Base-by-base conservation (phyloP, 2,329 filamentous ascomycete species). In the Penicillium griseofulvum region DNA sequence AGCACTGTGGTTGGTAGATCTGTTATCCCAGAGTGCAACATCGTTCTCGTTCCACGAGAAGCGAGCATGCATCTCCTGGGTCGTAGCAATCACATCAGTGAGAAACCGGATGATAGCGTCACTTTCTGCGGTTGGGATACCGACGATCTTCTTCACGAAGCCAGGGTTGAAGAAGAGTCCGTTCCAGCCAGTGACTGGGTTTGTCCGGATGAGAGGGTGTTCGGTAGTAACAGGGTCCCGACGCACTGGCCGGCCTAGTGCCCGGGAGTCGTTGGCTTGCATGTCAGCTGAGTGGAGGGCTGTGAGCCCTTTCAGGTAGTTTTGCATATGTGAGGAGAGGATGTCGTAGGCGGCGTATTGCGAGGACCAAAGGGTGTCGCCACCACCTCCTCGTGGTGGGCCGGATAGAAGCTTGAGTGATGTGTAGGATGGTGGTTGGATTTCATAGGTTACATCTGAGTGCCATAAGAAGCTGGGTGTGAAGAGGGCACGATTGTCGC, bases 1-100 rank as follows among this genome's bases (percentile, higher is more conserved):
- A 7, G 81, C 81, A 4, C 77, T 75, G 58, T 84, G 81, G 52
- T 82, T 83, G 43, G 77, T 79, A 36, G 80, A 73, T 17, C 85
- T 75, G 59, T 88, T 88, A 65, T 88, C 86, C 86, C 86, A 89
- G 55, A 89, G 80, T 0, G 85, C 85, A 1, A 89, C 83, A 54
- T 87, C 87, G 39, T 83, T 80, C 58, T 83, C 80, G 41, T 80
- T 77, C 86, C 86, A 88, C 60, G 82, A 79, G 65, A 87, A 84
- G 17, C 87, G 80, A 6, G 83, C 86, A 63, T 90, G 87, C 56
- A 87, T 78, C 69, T 91, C 88, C 39, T 87, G 86, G 7, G 79
- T 83, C 1, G 81, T 81, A 3, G 79, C 71, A 7, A 85, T 76
- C 24, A 84, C 72, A 62, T 83, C 80, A 33, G 81, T 83, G 33